Percentiles rank a stretch among this genome's conserved stretches.
Conservation (phyloP, 345 rosid species). For the Populus pruinosa region DNA sequence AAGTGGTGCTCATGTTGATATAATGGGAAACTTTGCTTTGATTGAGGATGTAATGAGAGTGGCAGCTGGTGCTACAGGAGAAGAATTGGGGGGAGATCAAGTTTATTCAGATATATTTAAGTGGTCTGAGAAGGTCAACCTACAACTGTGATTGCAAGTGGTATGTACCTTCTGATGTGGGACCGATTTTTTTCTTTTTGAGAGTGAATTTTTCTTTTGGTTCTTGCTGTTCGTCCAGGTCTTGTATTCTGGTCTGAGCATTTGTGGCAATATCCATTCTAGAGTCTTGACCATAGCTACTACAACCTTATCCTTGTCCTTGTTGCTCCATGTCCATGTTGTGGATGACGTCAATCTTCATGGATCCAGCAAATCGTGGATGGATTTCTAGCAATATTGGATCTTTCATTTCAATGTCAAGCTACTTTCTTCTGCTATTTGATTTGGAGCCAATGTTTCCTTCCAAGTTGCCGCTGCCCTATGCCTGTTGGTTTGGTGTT, state of each 20-base stretch:
- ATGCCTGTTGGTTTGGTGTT: neutral
- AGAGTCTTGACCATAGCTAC: neutral
- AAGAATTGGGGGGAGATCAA: conserved; percentile 76
- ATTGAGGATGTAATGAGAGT: conserved; percentile 82
- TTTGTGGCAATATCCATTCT: neutral
- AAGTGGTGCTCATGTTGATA: conserved; percentile 90
- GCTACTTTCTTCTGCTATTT: neutral
- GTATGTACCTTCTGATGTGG: neutral
- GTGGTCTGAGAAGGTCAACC: conserved; percentile 77
- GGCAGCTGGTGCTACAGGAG: conserved; percentile 83
- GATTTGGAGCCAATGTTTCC: neutral
- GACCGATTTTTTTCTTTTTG: neutral
- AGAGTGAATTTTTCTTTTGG: neutral
- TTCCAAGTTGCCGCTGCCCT: neutral
- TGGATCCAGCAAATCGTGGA: neutral
- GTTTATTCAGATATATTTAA: conserved; percentile 74
- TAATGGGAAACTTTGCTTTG: conserved; percentile 94
- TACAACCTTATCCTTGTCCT: neutral
- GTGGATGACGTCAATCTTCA: neutral
- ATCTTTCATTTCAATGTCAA: neutral
- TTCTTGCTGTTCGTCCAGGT: neutral
- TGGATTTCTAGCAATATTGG: neutral
- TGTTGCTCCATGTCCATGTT: neutral
- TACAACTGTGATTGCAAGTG: conserved; percentile 40
- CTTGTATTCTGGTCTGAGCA: neutral